Base-by-base conservation (phyloP, 1,284 basidiomycete genomes). In the Ustilago esculenta region DNA sequence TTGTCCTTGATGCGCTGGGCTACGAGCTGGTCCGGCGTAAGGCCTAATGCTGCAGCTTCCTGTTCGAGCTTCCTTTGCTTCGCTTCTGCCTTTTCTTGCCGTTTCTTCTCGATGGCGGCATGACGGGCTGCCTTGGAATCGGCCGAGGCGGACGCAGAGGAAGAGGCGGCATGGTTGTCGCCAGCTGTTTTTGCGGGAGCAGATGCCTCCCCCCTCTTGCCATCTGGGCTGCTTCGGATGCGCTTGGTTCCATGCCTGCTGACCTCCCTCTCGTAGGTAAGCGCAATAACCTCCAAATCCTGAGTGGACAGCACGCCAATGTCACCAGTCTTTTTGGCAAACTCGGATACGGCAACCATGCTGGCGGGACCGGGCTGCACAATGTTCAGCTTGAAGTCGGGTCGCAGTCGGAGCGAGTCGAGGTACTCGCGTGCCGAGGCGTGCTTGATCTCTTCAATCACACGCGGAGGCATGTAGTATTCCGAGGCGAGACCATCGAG, bases 251-350 rank as follows among this genome's bases (percentile, higher is more conserved):
- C 86, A 67, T 86, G 86, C 65, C 83, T 83, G 53, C 84, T 83
- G 51, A 85, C 87, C 84, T 88, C 89, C 53, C 94, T 84, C 40
- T 89, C 87, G 80, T 92, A 90, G 0, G 94, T 92, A 72, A 98
- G 85, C 0, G 96, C 96, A 40, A 98, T 84, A 34, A 98, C 90
- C 69, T 90, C 90, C 55, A 98, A 83, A 88, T 99, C 96, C 15
- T 94, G 87, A 76, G 89, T 87, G 9, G 94, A 97, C 27, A 99
- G 86, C 40, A 95, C 95, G 30, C 92, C 86, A 80, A 93, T 95
- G 83, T 98, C 96, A 83, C 96, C 96, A 0, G 95, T 97, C 85
- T 92, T 92, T 85, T 92, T 94, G 4, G 96, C 92, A 83, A 90
- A 91, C 65, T 90, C 89, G 46, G 91, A 91, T 9, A 95, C 96